Percentiles rank a stretch among this genome's conserved stretches.
phyloP scores from a whole-genome alignment of 257 asterid species.

The Thymus mandschuricus region DNA sequence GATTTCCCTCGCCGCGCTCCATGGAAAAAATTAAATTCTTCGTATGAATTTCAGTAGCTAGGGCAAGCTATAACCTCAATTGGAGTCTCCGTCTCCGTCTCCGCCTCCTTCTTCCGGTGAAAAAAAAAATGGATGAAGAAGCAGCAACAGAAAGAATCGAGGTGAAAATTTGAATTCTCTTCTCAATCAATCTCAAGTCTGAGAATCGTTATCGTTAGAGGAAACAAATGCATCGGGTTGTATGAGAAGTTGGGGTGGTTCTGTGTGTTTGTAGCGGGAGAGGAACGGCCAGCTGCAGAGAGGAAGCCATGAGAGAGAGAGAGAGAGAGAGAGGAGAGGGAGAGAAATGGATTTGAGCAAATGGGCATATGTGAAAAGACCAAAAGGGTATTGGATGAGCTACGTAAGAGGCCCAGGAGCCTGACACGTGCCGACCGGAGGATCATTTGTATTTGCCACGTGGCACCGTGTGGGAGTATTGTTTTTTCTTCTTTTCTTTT shows the following conservation, averaged over 20 bases:
- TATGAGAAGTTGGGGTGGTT: background rate
- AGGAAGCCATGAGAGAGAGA: constrained; percentile 26
- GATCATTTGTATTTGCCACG: constrained; percentile 42
- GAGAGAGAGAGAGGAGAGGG: background rate
- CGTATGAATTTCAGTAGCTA: background rate
- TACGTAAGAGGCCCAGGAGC: constrained; percentile 32
- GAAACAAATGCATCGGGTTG: constrained; percentile 20
- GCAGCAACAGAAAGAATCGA: background rate
- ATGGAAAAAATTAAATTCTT: constrained; percentile 17
- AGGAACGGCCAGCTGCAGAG: constrained; percentile 21
- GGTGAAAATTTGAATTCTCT: background rate
- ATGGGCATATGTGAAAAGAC: constrained; percentile 35
- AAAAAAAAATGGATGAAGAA: constrained; percentile 2
- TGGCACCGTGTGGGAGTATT: constrained; percentile 47
- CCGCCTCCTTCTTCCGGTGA: constrained; percentile 21
- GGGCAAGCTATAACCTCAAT: constrained; percentile 29
- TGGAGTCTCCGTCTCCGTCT: background rate
- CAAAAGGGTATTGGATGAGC: constrained; percentile 37
- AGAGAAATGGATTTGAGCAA: background rate
- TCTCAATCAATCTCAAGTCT: background rate
- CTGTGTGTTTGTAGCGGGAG: background rate
- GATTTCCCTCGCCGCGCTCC: constrained; percentile 42
- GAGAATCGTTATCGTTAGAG: background rate
- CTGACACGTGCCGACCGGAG: constrained; percentile 54
- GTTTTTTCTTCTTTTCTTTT: no score